Conservation (phyloP, 257 asterid species). For the Ilex aquifolium region DNA sequence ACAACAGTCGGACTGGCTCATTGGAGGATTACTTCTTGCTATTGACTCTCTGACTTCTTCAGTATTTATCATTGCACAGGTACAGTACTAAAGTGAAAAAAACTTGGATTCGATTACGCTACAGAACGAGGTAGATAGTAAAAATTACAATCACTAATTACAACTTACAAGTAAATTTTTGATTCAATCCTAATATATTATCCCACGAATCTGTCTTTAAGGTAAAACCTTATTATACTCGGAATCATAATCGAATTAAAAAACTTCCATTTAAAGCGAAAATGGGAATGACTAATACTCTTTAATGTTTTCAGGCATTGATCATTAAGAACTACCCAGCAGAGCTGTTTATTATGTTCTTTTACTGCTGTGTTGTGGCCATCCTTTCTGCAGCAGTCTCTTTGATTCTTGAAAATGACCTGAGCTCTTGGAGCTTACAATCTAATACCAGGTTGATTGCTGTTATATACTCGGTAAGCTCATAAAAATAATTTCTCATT, state of each 20-base stretch:
- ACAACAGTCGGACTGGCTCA: conserved; percentile 41
- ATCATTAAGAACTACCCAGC: conserved; percentile 53
- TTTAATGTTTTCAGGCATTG: conserved; percentile 38
- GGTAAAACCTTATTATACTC: no score
- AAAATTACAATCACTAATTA: no score
- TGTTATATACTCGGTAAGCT: conserved; percentile 53
- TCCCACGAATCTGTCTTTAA: no score
- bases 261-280: not conserved
- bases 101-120: no score
- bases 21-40: conserved; percentile 54
- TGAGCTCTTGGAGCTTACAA: conserved; percentile 46
- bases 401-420: conserved; percentile 32
- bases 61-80: conserved; percentile 51
- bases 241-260: no score
- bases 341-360: conserved; percentile 52
- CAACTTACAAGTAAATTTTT: no score
- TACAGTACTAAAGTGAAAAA: conserved; percentile 9
- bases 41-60: conserved; percentile 37
- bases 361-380: conserved; percentile 55
- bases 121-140: no score
- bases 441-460: conserved; percentile 39
- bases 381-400: conserved; percentile 41
- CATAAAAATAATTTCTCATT: not conserved
- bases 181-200: no score
- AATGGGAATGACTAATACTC: not conserved